Evolutionary conservation across 768 basidiomycete genomes (phyloP), one percentile per base, ranked within the genome.

Genomic region (Galerina sulciceps): DNA sequence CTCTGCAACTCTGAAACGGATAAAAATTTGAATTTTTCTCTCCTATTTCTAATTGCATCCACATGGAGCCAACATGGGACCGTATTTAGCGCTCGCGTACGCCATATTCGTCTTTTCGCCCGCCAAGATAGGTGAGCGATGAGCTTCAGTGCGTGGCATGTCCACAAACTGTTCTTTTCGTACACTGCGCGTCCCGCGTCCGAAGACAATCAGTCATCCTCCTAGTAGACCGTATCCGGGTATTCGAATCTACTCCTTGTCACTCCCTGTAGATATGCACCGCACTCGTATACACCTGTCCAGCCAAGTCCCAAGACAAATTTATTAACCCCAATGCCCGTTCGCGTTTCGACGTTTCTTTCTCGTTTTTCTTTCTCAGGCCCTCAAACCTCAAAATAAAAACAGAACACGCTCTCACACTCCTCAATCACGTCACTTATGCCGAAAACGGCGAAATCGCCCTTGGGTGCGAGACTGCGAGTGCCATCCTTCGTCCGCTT

Each of bases 1-100:
- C 53, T 44, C 20, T 53, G 17, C 34, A 51, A 52, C 50, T 43
- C 52, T 55, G 54, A 47, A 47, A 55, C 54, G 53, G 42, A 54
- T n/a, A 45, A 54, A 45, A 54, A 54, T 44, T 36, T 34, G 36
- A 54, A 44, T 54, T 36, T 54, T 36, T 13, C 42, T 44, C n/a
- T 43, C 34, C 41, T 18, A 34, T 53, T 53, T 42, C 42, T 42
- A 45, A 45, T 54, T 38, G 35, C 5, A 17, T 47, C 34, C 45
- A 38, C 54, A 55, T 55, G 53, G 42, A n/a, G 10, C 14, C 34
- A 14, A 11, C 55, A 40, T 47, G 36, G 14, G 43, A 40, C 56
- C 34, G 17, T 52, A 58, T 58, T 58, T 58, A 58, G 57, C 57
- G 57, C 57, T 58, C 57, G 57, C 57, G 20, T 43, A n/a, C 31